Evolutionary conservation across 2,329 filamentous ascomycete genomes (phyloP), one percentile per base, ranked within the genome.

Genomic region (Sclerotinia glacialis): DNA sequence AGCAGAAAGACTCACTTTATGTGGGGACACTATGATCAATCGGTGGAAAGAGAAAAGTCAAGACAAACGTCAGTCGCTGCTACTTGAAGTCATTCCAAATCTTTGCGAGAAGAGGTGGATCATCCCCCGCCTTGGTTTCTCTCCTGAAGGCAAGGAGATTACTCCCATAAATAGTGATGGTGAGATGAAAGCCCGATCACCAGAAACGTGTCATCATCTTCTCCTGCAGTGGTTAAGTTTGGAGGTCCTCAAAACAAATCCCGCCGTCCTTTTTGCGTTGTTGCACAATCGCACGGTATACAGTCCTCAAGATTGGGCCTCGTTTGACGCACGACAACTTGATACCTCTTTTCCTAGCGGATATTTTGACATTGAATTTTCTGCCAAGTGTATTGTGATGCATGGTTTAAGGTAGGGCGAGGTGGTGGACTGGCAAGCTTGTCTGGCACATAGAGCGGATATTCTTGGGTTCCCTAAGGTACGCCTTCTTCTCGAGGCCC

Each of bases 401-500:
- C 42, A 69, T 34, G 66, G 67, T 8, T 8, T 28, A 23, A 21
- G 53, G 11, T 69, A 65, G 44, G 66, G 70, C 4, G 53, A 64
- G 18, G 23, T 69, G 44, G 31, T 44, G 1, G 9, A 21, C 2
- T 70, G 63, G 65, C 12, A 69, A 18, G 40, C n/a, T 12, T 6
- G 18, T 5, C 14, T 47, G 14, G 63, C 53, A 1, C 68, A 69
- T 40, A 16, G 40, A 37, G 31, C 34, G 28, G 65, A 67, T n/a
- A 68, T 66, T 23, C 18, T 69, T 42, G 67, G 67, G 5, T 71
- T 66, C 54, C 69, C 69, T 7, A 55, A 46, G 16, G 70, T 34
- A 21, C 53, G 28, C 11, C 64, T 71, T 14, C 18, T 71, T 34
- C 44, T 71, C 2, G 67, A 71, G 56, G 67, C 67, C 9, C 70